Conservation (phyloP, 2,329 filamentous ascomycete species). For the Paecilomyces variotii region DNA sequence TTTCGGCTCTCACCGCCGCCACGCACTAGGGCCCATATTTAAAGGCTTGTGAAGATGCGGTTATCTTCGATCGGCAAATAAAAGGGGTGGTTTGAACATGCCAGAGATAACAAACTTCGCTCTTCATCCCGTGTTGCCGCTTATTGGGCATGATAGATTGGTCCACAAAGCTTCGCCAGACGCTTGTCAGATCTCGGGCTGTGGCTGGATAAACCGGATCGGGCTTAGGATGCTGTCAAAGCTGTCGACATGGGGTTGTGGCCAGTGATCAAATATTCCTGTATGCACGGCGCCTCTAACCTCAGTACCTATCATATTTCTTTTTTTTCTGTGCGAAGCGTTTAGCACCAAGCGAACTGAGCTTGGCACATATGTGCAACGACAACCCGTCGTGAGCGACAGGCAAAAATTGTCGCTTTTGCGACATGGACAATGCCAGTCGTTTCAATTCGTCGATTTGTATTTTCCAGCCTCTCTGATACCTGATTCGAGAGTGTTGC, state of each 20-base stretch:
- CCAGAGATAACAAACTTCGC: neutral
- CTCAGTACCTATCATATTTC: neutral
- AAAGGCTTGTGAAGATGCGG: neutral
- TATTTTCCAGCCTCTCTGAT: neutral
- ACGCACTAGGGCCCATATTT: neutral
- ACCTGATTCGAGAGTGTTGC: neutral
- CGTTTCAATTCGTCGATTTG: neutral
- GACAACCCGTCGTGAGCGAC: neutral
- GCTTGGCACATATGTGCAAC: neutral
- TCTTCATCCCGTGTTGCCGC: neutral
- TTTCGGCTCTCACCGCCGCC: neutral
- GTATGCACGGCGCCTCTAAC: neutral
- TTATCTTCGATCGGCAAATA: neutral
- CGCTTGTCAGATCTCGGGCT: neutral
- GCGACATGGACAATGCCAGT: neutral
- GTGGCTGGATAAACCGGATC: neutral
- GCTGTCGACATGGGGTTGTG: neutral
- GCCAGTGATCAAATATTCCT: neutral
- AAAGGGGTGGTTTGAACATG: neutral
- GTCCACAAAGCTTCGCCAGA: constrained; percentile 11
- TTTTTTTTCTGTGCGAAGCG: neutral
- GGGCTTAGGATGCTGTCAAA: neutral
- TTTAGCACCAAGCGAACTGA: neutral
- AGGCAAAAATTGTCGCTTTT: neutral
- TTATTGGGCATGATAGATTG: constrained; percentile 1